Evolutionary conservation across 768 basidiomycete genomes (phyloP), one percentile per base, ranked within the genome.

Genomic region (Suillus brevipes): DNA sequence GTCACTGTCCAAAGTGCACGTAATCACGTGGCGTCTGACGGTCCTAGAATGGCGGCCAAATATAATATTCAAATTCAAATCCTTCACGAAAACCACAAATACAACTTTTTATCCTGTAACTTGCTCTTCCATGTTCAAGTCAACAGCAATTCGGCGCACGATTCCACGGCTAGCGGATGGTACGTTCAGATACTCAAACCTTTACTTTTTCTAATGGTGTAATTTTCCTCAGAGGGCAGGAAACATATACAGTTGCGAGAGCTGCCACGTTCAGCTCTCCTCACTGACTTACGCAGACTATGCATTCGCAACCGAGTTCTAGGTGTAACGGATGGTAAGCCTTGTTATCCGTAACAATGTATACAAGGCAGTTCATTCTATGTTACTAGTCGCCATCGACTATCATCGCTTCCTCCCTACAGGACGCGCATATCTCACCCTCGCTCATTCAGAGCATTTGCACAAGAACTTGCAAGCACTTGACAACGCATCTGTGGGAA

Each of bases 401-500:
- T 90, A 93, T 69, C 68, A 80, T 45, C 82, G 82, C 60, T 90
- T 90, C 75, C 71, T 77, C 28, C 88, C 89, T 8, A 86, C 85
- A 2, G 85, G 87, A 37, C 75, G 77, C 25, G 91, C 89, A 8
- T 78, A 84, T 67, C 74, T 94, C 56, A 84, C 85, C 16, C 74
- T 92, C 63, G 74, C 81, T 13, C 77, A 81, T 42, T 75, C 85
- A 1, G 78, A 85, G 25, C 82, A 78, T 66, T 70, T 85, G 9
- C 72, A 70, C 18, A 72, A 74, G 36, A 84, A 81, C 64, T 61
- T 87, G 0, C 72, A 73, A 4, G 76, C 75, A 25, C 81, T 91
- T 6, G 69, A 78, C 57, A 78, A 77, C 3, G 64, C 82, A n/a
- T 71, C 78, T 5, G 70, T 90, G 18, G 81, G 81, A 59, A 86